Conservation (phyloP, 352 stramenopile genomes). For the Globisporangium canariense region DNA sequence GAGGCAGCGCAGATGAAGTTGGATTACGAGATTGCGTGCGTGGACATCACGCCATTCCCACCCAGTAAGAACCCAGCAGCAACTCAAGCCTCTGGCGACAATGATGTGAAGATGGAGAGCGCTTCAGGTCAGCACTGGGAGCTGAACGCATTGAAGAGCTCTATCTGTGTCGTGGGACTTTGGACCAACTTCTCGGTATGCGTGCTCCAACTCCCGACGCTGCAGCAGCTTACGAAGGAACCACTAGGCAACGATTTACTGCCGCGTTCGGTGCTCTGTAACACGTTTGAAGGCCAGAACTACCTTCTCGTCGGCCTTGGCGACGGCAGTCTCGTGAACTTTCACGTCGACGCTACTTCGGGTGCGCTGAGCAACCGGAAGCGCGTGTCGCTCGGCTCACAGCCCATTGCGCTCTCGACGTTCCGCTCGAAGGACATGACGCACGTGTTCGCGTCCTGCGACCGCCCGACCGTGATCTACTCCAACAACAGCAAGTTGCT, state of each 20-base stretch:
- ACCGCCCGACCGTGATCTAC: constrained; percentile 98
- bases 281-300: constrained; percentile 78
- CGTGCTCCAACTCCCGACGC: constrained; percentile 75
- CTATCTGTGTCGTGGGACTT: constrained; percentile 82
- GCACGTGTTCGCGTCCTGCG: constrained; percentile 96
- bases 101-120: constrained; percentile 61
- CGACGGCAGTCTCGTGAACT: constrained; percentile 94
- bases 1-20: constrained; percentile 72
- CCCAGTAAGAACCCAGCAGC: constrained; percentile 1
- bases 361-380: constrained; percentile 79
- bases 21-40: constrained; percentile 94
- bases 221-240: constrained; percentile 66
- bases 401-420: constrained; percentile 92
- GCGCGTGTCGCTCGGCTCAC: constrained; percentile 93
- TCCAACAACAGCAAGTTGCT: constrained; percentile 94
- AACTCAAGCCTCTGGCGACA: constrained; percentile 17
- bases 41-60: constrained; percentile 82
- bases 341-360: constrained; percentile 60
- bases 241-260: constrained; percentile 79
- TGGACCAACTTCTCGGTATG: constrained; percentile 94
- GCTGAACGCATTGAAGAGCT: constrained; percentile 38
- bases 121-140: constrained; percentile 50
- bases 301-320: constrained; percentile 97
- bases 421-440: constrained; percentile 92
- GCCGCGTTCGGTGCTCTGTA: constrained; percentile 86